Conservation (phyloP, 805 yeast species). For the Candida qinlingensis region DNA sequence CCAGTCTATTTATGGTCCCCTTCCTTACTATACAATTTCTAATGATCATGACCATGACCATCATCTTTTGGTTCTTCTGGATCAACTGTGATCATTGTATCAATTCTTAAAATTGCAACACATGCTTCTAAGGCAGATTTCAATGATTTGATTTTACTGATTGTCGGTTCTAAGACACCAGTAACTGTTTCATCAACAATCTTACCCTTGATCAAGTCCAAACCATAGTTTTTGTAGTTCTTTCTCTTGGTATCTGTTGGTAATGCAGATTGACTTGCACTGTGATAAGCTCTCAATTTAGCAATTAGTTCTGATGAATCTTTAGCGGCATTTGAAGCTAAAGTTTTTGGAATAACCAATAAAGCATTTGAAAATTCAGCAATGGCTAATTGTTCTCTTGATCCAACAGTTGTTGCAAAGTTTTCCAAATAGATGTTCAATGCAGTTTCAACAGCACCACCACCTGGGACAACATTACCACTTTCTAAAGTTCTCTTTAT, state of each 20-base stretch:
- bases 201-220: constrained; percentile 87
- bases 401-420: constrained; percentile 96
- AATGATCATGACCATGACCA: constrained; percentile 67
- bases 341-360: constrained; percentile 89
- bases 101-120: constrained; percentile 93
- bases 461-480: constrained; percentile 96
- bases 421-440: constrained; percentile 91
- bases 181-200: constrained; percentile 76
- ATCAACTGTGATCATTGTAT: constrained; percentile 95
- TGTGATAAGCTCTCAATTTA: constrained; percentile 92
- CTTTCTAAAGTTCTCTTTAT: constrained; percentile 94
- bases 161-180: constrained; percentile 95
- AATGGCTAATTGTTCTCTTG: constrained; percentile 95
- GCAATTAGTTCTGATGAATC: constrained; percentile 94
- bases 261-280: constrained; percentile 85
- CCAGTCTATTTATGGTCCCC: too few relatives aligned
- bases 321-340: constrained; percentile 96
- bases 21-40: neutral
- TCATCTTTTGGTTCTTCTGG: constrained; percentile 93
- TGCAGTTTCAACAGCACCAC: constrained; percentile 98
- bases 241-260: constrained; percentile 81
- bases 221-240: constrained; percentile 85
- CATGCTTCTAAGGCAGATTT: constrained; percentile 98
- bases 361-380: constrained; percentile 94
- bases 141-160: constrained; percentile 86